A percentile compares a stretch with the other conserved stretches of the same genome.
Conservation (phyloP, 257 asterid species). For the Salvia hispanica region DNA sequence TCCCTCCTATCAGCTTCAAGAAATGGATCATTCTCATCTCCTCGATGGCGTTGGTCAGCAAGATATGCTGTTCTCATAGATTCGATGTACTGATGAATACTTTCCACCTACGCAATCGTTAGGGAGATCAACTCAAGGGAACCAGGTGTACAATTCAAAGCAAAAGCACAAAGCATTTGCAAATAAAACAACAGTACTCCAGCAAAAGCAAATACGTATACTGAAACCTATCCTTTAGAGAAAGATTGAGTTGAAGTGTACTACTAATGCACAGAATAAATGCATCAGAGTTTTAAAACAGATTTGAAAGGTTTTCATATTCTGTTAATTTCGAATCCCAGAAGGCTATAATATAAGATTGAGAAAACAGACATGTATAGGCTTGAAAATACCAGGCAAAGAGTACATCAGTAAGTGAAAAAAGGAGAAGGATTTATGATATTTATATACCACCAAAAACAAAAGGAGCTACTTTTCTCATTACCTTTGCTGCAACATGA, state of each 20-base stretch:
- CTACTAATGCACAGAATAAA: neutral
- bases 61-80: slow-evolving; percentile 95
- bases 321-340: neutral
- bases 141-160: neutral
- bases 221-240: slow-evolving; percentile 2
- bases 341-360: neutral
- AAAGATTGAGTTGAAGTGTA: neutral
- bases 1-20: slow-evolving; percentile 96
- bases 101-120: slow-evolving; percentile 64
- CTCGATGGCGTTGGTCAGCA: slow-evolving; percentile 83
- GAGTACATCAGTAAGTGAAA: slow-evolving; percentile 10
- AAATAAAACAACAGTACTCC: neutral
- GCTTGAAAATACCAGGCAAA: slow-evolving; percentile 12
- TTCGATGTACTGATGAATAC: slow-evolving; percentile 91
- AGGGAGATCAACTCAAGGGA: slow-evolving; percentile 16
- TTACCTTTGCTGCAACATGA: slow-evolving; percentile 99
- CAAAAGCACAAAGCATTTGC: slow-evolving; percentile 3
- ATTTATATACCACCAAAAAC: neutral
- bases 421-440: neutral
- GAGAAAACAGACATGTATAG: neutral
- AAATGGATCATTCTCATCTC: slow-evolving; percentile 80
- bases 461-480: slow-evolving; percentile 11
- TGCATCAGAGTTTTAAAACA: neutral
- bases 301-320: neutral
- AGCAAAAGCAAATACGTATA: neutral